Evolutionary conservation across 106 monocot species (phyloP), one percentile per base, ranked within the genome.

Genomic region (Allium sativum): DNA sequence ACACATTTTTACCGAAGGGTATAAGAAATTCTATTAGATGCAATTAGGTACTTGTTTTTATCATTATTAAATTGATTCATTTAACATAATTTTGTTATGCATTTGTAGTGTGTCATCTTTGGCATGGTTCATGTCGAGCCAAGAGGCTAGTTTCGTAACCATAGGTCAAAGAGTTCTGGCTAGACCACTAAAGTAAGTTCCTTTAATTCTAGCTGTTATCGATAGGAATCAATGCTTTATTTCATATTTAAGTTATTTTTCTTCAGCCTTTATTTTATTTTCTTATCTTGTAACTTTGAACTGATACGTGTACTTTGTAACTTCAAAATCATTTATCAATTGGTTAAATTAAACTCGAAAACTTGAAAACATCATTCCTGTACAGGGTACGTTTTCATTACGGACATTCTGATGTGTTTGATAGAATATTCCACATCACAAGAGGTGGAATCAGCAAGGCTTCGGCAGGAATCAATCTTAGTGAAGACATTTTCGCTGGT

Each of bases 391-490:
- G 96, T n/a, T 98, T 98, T 63, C 96, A 98, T 68, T 98, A 98
- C 59, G 96, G 96, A 44, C 96, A 98, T 72, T 91, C 96, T 62
- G 96, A 98, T 74, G 88, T 98, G n/a, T 98, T 98, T 57, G 96
- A 98, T 74, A 79, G 96, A 61, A 84, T 98, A 52, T 98, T 98
- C 65, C 96, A 98, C 61, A 92, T 98, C 31, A 98, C 91, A 9
- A 82, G 96, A 64, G 96, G 96, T 55, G 96, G 96, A 53, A 98
- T 98, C 58, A 98, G 96, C 78, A 98, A 98, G 69, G 87, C 96
- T 56, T 91, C 96, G 55, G 75, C 82, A 53, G 91, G 81, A 53
- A 98, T 98, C 62, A 98, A 98, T 55, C 77, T 98, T 42, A 91
- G 91, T 43, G 96, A 91, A 66, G 91, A 98, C 58, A 98, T 98